Evolutionary conservation across 2,329 filamentous ascomycete species (phyloP).

Genomic region (Trichoderma sp.): DNA sequence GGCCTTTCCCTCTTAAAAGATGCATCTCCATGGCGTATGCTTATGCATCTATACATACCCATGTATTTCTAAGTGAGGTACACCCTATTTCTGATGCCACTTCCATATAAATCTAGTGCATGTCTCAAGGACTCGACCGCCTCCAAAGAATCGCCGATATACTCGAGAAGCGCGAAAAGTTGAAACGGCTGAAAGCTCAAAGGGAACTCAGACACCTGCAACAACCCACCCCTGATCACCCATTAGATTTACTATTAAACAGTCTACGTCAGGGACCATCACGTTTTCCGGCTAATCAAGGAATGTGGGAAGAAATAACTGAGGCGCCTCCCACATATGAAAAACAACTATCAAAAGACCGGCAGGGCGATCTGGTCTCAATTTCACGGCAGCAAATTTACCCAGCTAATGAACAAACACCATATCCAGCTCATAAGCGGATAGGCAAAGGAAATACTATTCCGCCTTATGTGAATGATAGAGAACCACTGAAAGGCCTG

Average conservation of each 20-base stretch:
- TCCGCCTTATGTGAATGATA: no score
- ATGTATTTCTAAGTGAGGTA: not conserved
- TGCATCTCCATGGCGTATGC: not conserved
- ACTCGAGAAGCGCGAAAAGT: not conserved
- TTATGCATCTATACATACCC: not conserved
- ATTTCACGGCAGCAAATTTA: not conserved
- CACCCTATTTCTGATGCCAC: not conserved
- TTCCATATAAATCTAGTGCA: not conserved
- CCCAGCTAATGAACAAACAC: no score
- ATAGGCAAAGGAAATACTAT: no score
- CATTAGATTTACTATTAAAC: not conserved
- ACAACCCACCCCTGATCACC: rapidly evolving
- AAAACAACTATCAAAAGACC: not conserved
- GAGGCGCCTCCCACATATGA: not conserved
- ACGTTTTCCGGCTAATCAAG: not conserved
- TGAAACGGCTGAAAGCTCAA: not conserved
- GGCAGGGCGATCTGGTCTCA: not conserved
- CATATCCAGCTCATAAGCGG: no score
- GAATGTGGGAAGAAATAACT: not conserved
- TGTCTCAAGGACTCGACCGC: not conserved
- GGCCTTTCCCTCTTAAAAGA: not conserved
- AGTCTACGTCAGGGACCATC: not conserved
- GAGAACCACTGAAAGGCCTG: no score
- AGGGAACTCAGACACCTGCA: not conserved
- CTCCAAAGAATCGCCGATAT: not conserved